These are phyloP conservation scores for Diaporthe ilicicola DNA, from an alignment of 2,329 filamentous ascomycete species.

Conservation along the genomic window DNA sequence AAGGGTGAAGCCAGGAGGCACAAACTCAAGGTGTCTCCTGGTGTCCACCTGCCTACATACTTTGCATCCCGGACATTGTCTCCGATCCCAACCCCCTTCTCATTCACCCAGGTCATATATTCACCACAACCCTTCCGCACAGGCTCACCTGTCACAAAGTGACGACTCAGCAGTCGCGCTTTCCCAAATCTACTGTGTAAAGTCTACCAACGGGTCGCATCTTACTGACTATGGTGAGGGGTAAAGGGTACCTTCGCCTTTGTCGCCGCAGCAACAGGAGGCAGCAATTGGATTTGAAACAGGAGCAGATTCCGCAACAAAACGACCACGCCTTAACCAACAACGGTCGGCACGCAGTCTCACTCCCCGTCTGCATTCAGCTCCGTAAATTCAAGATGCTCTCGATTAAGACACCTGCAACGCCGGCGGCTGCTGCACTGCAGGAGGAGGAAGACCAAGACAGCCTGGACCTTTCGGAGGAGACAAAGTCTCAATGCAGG, in stretches of 20 bases:
- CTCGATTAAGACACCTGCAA: background rate
- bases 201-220: background rate
- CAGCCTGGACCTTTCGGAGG: background rate
- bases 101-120: background rate
- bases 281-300: constrained; percentile 6
- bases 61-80: background rate
- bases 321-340: background rate
- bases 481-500: constrained; percentile 38
- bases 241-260: constrained; percentile 17
- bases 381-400: constrained; percentile 15
- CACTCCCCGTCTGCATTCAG: background rate
- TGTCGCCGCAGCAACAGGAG: constrained; percentile 8
- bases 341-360: background rate
- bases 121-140: background rate
- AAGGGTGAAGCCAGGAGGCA: background rate
- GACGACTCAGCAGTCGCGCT: constrained; percentile 1
- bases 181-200: constrained; percentile 18
- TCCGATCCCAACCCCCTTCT: background rate
- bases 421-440: background rate
- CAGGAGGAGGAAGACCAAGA: background rate
- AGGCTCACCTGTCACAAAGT: background rate
- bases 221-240: constrained; percentile 25
- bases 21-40: background rate
- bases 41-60: background rate
- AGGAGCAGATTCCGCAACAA: constrained; percentile 10